These are phyloP conservation scores for Eimeria maxima DNA, from an alignment of 169 alveolate genomes.

Conservation along the genomic window DNA sequence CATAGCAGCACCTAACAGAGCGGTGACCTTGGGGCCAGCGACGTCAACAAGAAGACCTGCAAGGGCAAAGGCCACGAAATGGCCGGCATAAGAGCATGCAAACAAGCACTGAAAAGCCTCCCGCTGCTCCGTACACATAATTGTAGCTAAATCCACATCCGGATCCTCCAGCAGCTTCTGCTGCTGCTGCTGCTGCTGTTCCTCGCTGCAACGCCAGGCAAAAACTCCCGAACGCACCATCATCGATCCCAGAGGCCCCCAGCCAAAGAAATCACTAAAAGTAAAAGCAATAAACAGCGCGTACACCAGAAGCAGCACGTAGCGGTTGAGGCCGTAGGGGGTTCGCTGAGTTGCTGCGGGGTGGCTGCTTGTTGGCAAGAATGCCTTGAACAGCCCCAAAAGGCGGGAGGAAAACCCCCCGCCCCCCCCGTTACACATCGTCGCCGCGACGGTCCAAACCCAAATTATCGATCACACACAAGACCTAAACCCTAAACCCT, in stretches of 20 bases:
- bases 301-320: slow-evolving; percentile 57
- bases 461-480: too few relatives aligned
- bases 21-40: slow-evolving; percentile 86
- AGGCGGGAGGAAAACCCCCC: background rate
- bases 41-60: slow-evolving; percentile 85
- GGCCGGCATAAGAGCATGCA: slow-evolving; percentile 83
- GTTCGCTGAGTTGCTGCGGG: slow-evolving; percentile 73
- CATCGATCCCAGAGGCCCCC: slow-evolving; percentile 74
- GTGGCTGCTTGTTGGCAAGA: slow-evolving; percentile 38
- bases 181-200: background rate
- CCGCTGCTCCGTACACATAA: slow-evolving; percentile 76
- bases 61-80: slow-evolving; percentile 84
- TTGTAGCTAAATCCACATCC: too few relatives aligned
- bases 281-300: background rate
- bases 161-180: background rate
- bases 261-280: slow-evolving; percentile 49
- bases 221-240: slow-evolving; percentile 22
- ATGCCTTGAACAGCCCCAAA: background rate
- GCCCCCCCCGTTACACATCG: background rate
- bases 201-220: background rate
- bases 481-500: too few relatives aligned
- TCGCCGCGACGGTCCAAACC: background rate
- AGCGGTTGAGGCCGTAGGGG: slow-evolving; percentile 73
- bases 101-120: slow-evolving; percentile 85
- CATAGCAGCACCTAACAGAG: slow-evolving; percentile 84